A percentile compares a stretch with the other conserved stretches of the same genome.
Conservation (phyloP, 768 basidiomycete species). For the Floccularia luteovirens region DNA sequence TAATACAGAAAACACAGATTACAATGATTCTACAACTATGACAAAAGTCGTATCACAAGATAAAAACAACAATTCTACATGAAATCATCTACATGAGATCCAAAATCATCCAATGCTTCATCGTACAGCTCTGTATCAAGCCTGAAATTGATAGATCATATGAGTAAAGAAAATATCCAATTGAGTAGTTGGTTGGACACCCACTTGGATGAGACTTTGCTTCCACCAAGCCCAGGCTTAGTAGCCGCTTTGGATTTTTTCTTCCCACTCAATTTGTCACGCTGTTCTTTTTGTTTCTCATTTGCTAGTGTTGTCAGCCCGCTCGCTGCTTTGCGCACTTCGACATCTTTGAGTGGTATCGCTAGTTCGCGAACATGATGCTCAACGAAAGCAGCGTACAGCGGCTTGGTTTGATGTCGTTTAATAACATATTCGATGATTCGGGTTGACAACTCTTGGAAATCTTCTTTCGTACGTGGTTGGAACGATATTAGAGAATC, state of each 20-base stretch:
- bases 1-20: no score
- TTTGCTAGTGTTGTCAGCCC: slow-evolving; percentile 83
- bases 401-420: slow-evolving; percentile 73
- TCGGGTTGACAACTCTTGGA: slow-evolving; percentile 60
- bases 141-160: slow-evolving; percentile 25
- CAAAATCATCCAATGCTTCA: slow-evolving; percentile 87
- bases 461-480: slow-evolving; percentile 88
- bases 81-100: slow-evolving; percentile 71
- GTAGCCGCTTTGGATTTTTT: slow-evolving; percentile 69
- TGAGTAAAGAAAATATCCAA: slow-evolving; percentile 2
- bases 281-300: slow-evolving; percentile 89
- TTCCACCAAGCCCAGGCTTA: slow-evolving; percentile 73
- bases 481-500: slow-evolving; percentile 68
- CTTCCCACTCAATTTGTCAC: slow-evolving; percentile 83
- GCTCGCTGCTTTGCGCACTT: slow-evolving; percentile 84
- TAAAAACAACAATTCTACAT: slow-evolving; percentile 70
- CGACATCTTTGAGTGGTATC: slow-evolving; percentile 77
- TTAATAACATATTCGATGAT: slow-evolving; percentile 74
- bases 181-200: slow-evolving; percentile 10
- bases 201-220: slow-evolving; percentile 60
- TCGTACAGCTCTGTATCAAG: slow-evolving; percentile 79
- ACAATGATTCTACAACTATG: slow-evolving; percentile 2
- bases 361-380: slow-evolving; percentile 74
- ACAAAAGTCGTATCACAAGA: background rate
- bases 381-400: slow-evolving; percentile 81